These are phyloP conservation scores for Jaminaea rosea DNA, from an alignment of 1,284 basidiomycete species.

Conservation along the genomic window DNA sequence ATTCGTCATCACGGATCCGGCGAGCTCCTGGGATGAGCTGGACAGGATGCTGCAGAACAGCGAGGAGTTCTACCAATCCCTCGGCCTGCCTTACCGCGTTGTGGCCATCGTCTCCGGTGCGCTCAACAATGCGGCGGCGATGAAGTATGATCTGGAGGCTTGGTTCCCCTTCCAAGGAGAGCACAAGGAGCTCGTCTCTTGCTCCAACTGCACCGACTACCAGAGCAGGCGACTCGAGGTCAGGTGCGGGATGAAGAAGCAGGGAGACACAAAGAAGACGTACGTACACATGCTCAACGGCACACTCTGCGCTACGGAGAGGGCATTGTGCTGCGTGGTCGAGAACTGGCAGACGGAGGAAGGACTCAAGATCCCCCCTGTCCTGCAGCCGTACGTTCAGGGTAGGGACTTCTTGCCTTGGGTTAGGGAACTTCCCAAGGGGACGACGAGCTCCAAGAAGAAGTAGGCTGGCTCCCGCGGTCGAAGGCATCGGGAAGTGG, in stretches of 20 bases:
- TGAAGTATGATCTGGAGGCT: constrained; percentile 96
- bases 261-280: constrained; percentile 44
- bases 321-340: constrained; percentile 91
- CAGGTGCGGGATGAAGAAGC: constrained; percentile 43
- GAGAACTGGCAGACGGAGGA: constrained; percentile 97
- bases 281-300: constrained; percentile 69
- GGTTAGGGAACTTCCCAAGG: constrained; percentile 72
- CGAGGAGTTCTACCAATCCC: constrained; percentile 90
- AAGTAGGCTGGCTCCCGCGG: constrained; percentile 48
- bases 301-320: constrained; percentile 91
- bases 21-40: constrained; percentile 79
- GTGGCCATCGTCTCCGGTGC: constrained; percentile 95
- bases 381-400: constrained; percentile 86
- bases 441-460: constrained; percentile 56
- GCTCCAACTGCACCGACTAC: constrained; percentile 52
- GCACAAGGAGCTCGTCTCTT: constrained; percentile 69
- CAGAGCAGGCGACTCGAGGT: constrained; percentile 44
- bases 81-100: constrained; percentile 80
- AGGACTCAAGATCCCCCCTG: constrained; percentile 81
- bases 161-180: constrained; percentile 98
- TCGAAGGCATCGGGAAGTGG: no score
- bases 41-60: constrained; percentile 81
- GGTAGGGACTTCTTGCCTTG: constrained; percentile 87
- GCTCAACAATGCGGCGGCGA: constrained; percentile 88
- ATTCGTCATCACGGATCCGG: constrained; percentile 86